Evolutionary conservation across 2,329 filamentous ascomycete genomes (phyloP).

Genomic region (Exophiala bonariae): DNA sequence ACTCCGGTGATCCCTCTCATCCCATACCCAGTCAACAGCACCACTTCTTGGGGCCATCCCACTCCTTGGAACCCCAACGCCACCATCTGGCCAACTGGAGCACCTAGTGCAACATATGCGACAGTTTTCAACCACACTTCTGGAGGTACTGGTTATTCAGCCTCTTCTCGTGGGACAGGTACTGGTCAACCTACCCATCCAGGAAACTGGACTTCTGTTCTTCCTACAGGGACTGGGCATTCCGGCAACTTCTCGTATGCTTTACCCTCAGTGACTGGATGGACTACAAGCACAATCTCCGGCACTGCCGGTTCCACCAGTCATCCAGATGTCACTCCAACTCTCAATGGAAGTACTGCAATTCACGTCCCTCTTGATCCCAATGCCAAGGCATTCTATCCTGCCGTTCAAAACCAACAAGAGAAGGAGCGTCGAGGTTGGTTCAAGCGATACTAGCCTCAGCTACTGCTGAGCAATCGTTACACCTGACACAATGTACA

Average conservation of each 20-base stretch:
- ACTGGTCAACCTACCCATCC: neutral
- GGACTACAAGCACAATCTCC: too few species aligned
- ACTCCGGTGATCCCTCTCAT: slow-evolving; percentile 7
- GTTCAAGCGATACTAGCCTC: slow-evolving; percentile 1
- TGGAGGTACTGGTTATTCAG: neutral
- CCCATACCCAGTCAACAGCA: slow-evolving; percentile 11
- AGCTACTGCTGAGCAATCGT: too few species aligned
- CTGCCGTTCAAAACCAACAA: neutral
- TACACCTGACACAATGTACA: too few species aligned
- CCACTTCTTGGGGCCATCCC: slow-evolving; percentile 14
- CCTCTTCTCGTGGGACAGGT: neutral
- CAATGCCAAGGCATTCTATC: neutral
- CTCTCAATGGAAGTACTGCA: neutral
- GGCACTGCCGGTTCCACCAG: neutral
- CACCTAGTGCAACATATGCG: slow-evolving; percentile 1
- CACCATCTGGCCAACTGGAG: slow-evolving; percentile 6
- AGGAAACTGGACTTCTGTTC: neutral
- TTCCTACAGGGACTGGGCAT: neutral
- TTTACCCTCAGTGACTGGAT: too few species aligned
- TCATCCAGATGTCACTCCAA: neutral
- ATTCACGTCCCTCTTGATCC: neutral
- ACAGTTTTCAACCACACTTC: neutral
- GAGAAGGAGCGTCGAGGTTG: neutral
- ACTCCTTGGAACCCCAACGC: slow-evolving; percentile 11
- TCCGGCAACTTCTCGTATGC: too few species aligned